Base-by-base conservation (phyloP, 2,329 filamentous ascomycete species). In the Cryphonectria radicalis region DNA sequence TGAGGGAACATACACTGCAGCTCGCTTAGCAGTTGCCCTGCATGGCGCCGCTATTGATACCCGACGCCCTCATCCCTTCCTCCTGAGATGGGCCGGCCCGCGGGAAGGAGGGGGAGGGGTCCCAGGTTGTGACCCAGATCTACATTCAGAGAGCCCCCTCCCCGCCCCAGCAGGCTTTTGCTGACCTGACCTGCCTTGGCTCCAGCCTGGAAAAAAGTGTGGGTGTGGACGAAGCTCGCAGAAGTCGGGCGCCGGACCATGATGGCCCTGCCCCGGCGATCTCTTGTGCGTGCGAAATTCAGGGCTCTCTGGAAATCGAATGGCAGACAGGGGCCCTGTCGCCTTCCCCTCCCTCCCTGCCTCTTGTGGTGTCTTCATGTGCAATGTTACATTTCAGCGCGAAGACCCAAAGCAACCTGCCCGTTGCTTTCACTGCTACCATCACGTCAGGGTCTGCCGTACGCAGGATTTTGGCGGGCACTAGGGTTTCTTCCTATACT, bases 21-120 rank as follows among this genome's bases (percentile, higher is more conserved):
- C 62, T 72, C 70, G 70, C 70, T 72, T 72, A 66, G 32, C 35
- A 35, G 53, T 59, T n/a, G 66, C 50, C 67, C 65, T 72, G 68
- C 70, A 66, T 70, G 68, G 57, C 42, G 53, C 68, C 53, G 62
- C 59, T 46, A 35, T 55, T 42, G 46, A 35, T 55, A 22, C 59
- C 55, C 55, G 55, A 32, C 28, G 32, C 46, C 63, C 62, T 42
- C 50, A 28, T 69, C 42, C 68, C 57, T 66, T 67, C 59, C 63
- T 59, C 50, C 50, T 53, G 43, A 53, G 35, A 57, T 70, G 70
- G 70, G 43, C 64, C 70, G 70, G 68, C 63, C 70, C 70, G 68
- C 50, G 57, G 42, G 59, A 63, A 19, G 59, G 17, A 14, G 22
- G 59, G 59, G 14, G 28, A n/a, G 22, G 50, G 40, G 28, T 32